Base-by-base conservation (phyloP, 805 yeast species). In the Candida vaughaniae region DNA sequence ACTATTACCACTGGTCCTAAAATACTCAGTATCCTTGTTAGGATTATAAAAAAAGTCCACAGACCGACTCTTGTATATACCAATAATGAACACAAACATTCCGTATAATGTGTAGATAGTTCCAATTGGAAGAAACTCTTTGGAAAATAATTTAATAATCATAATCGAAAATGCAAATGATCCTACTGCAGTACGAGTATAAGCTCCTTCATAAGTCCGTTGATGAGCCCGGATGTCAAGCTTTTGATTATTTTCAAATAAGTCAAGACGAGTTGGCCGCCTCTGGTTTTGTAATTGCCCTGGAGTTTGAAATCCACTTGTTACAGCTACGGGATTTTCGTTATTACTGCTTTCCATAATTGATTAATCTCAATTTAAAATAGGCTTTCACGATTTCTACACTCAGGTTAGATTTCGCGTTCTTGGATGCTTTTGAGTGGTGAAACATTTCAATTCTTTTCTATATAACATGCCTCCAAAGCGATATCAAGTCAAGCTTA, bases 171-270 rank as follows among this genome's bases (percentile, higher is more conserved):
- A 81, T 8, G 88, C 73, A 19, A 86, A 57, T 36, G 81, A 73
- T 15, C 85, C 82, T 20, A 86, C 61, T 15, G 90, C 83, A 0
- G 90, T 77, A 35, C 95, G 60, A 17, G 82, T 68, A 52, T 86
- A 85, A 1, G 95, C 90, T 0, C 95, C 95, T 52, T 85, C 93
- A 51, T 84, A 85, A 0, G 95, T 85, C 39, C 95, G 59, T 58
- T 85, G 93, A 48, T 82, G 83, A 0, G 91, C 93, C 48, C 82
- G 46, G 3, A 77, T 66, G 45, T 77, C 82, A 17, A 76, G 56
- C 47, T 71, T 69, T 36, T 64, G 65, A 5, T 55, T 58, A 25
- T 67, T 56, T 3, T 73, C 59, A 4, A 71, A 58, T 11, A 64
- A 52, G 31, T 66, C 67, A 9, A 68, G 47, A 15, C 62, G 34